Conservation (phyloP, 2,329 filamentous ascomycete species). For the Onygenales sp. region DNA sequence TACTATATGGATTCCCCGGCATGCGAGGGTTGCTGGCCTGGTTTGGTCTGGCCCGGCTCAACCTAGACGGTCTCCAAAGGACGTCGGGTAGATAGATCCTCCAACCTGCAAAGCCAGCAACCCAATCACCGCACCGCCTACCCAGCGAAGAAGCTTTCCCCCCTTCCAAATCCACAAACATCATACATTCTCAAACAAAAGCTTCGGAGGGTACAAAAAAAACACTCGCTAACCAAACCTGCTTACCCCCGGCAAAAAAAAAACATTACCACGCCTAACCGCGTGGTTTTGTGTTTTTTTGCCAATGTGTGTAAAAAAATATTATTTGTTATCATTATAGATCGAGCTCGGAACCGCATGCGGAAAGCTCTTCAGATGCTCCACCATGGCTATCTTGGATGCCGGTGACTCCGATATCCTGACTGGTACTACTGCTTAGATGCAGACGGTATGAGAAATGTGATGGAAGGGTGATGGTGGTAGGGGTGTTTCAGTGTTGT, state of each 20-base stretch:
- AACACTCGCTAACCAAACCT: background rate
- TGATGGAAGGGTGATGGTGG: background rate
- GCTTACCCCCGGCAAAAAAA: background rate
- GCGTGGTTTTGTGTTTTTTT: background rate
- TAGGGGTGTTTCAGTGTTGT: too few relatives aligned
- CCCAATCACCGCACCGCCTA: constrained; percentile 25
- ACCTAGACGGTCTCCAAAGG: background rate
- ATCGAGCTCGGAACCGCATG: constrained; percentile 97
- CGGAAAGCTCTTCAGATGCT: constrained; percentile 98
- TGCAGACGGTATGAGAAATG: constrained; percentile 6
- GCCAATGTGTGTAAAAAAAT: constrained; percentile 41
- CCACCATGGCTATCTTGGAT: constrained; percentile 93
- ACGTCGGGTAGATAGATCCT: background rate
- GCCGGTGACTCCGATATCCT: constrained; percentile 98
- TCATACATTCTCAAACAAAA: constrained; percentile 25
- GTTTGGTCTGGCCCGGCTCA: background rate
- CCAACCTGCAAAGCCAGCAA: background rate
- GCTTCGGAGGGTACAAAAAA: constrained; percentile 73
- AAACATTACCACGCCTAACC: background rate
- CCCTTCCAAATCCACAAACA: constrained; percentile 6
- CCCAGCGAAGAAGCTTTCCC: constrained; percentile 84
- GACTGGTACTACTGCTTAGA: constrained; percentile 60
- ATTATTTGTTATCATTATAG: constrained; percentile 45
- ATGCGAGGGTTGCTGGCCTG: background rate
- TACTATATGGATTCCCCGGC: background rate